Base-by-base conservation (phyloP, 2,329 filamentous ascomycete genomes). In the Xylaria digitata region DNA sequence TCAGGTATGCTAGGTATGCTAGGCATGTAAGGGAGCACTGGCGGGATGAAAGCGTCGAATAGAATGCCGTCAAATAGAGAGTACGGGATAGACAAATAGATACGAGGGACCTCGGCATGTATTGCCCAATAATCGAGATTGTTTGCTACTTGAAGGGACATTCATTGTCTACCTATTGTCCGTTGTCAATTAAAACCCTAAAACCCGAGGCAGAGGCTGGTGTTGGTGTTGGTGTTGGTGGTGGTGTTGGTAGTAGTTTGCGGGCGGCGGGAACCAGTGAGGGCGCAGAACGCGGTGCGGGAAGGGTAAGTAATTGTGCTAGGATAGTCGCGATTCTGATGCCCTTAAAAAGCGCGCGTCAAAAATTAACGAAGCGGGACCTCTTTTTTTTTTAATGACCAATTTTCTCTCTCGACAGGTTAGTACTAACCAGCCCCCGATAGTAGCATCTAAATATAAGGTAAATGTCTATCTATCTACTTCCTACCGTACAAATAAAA, bases 251-350 rank as follows among this genome's bases (percentile, higher is more conserved):
- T 48, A 13, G 37, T 32, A 37, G 45, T 13, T 13, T 30, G 13
- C n/a, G 26, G 26, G 26, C 5, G 26, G 26, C 5, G 26, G 26
- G 26, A 56, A 23, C 66, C 64, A 72, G 70, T 70, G 32, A 70
- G 62, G 68, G 68, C 42, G 46, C 61, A 66, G 70, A 66, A 72
- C 72, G 69, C 70, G 73, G 67, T 70, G 68, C 49, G 63, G 61
- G 42, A 65, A 52, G 30, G 49, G 48, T 5, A 52, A 21, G 30
- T 13, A 34, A 58, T 13, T 26, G 52, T 64, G 37, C 59, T 63
- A 45, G 48, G 65, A 67, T 69, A 23, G 50, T 60, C 67, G 73
- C 69, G 68, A 66, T 62, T 70, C 46, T 30, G 49, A 64, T 69
- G 21, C 49, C 48, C 60, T 66, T 61, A 53, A 65, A 60, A 65